Conservation (phyloP, 129 eudicot genomes). For the Helianthus tuberosus region DNA sequence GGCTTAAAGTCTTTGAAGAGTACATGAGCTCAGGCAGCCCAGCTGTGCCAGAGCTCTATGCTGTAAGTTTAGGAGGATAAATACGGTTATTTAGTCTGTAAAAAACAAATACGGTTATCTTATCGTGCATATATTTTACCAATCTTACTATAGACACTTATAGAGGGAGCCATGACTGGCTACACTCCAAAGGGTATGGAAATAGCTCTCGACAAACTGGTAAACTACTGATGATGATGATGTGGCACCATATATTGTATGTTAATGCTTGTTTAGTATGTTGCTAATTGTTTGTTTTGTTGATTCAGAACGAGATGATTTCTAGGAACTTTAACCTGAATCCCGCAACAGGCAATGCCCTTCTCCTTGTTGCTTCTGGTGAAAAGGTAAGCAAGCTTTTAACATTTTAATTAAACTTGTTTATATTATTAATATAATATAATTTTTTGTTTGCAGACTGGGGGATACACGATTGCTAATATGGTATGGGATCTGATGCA, state of each 20-base stretch:
- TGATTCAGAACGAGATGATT: slow-evolving; percentile 58
- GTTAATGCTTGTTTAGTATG: not conserved
- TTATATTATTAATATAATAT: not conserved
- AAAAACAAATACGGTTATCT: not conserved
- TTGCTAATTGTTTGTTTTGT: not conserved
- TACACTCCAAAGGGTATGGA: slow-evolving; percentile 86
- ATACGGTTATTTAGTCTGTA: not conserved
- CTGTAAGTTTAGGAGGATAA: slow-evolving; percentile 47
- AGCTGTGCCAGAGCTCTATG: slow-evolving; percentile 55
- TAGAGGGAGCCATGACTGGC: slow-evolving; percentile 91
- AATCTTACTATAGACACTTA: slow-evolving; percentile 56
- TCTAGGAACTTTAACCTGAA: slow-evolving; percentile 44
- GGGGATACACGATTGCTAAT: slow-evolving; percentile 84
- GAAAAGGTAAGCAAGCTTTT: slow-evolving; percentile 60
- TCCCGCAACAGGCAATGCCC: slow-evolving; percentile 55
- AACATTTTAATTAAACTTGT: not conserved
- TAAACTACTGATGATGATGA: slow-evolving; percentile 24
- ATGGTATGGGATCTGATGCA: slow-evolving; percentile 89
- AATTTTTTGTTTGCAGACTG: slow-evolving; percentile 47
- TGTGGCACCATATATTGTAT: not conserved
- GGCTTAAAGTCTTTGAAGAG: slow-evolving; percentile 63
- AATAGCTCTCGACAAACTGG: slow-evolving; percentile 81
- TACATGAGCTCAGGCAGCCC: slow-evolving; percentile 55
- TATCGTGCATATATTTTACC: not conserved
- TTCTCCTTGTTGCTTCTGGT: slow-evolving; percentile 79